Evolutionary conservation across 768 basidiomycete genomes (phyloP).

Genomic region (Tylopilus sp.): DNA sequence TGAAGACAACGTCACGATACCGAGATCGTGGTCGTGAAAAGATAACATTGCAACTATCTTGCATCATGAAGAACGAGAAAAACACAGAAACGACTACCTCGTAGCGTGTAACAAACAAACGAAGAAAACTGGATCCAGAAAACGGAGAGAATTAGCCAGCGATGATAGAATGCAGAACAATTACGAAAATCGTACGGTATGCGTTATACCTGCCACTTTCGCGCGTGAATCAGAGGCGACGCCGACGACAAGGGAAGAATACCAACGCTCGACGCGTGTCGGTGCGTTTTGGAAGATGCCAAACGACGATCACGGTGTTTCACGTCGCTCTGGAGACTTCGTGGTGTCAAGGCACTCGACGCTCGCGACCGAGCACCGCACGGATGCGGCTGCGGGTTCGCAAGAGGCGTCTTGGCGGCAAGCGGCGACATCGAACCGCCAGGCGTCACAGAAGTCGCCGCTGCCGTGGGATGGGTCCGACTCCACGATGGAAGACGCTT

Average conservation of each 20-base stretch:
- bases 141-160: neutral
- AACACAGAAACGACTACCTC: neutral
- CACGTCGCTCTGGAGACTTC: neutral
- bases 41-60: neutral
- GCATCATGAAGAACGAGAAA: neutral
- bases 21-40: too few relatives aligned
- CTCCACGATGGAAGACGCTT: conserved; percentile 19
- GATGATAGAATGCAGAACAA: neutral
- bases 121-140: neutral
- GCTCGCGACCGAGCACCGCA: neutral
- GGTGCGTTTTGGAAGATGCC: conserved; percentile 4
- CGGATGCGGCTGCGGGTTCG: neutral
- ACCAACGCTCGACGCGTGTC: conserved; percentile 1
- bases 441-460: neutral
- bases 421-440: neutral
- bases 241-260: neutral
- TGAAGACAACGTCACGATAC: too few relatives aligned
- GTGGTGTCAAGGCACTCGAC: neutral
- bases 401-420: neutral
- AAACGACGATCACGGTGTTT: conserved; percentile 1
- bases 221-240: neutral
- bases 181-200: neutral
- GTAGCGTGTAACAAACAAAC: neutral
- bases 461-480: conserved; percentile 2
- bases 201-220: conserved; percentile 8